Base-by-base conservation (phyloP, 495 filamentous ascomycete genomes). In the Paragyromitra xinjiangensis region DNA sequence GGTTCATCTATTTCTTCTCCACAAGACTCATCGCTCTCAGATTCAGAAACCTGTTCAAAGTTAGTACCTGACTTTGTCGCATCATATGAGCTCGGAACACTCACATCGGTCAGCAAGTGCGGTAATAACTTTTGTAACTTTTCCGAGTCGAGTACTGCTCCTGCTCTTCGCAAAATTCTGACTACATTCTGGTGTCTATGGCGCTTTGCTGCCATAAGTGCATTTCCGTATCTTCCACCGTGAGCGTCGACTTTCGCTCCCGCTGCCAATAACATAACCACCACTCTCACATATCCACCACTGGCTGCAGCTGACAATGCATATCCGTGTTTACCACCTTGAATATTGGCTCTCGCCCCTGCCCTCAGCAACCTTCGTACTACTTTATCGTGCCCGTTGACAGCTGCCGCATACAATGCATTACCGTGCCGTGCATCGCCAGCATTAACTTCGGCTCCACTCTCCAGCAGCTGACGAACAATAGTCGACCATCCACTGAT, bases 331-430 rank as follows among this genome's bases (percentile, higher is more conserved):
- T 37, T 4, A 22, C 55, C 58, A 22, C n/a, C 50, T 22, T 56
- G 37, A n/a, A 14, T 45, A 58, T 68, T 34, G 9, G 39, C 0
- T 6, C 22, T 26, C n/a, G 50, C 50, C 24, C 51, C 65, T 6
- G 29, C 37, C 34, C 34, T 42, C 37, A 68, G 7, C 39, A 74
- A 39, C 22, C 55, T 29, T 6, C 29, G 40, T 24, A 59, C 62
- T 8, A 74, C 42, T 1, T 53, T 48, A 22, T 42, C 50, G 6
- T 73, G 5, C 3, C 45, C 71, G 5, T 45, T 40, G 14, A 6
- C n/a, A 8, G 22, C 34, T 37, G 71, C 62, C 45, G 37, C 55
- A 16, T 58, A 67, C 22, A 74, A 34, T 37, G 59, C 42, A 44
- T 53, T 64, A 1, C 44, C 69, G 29, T 44, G 3, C 45, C 51